Conservation (phyloP, 257 asterid species). For the Gynochthodes officinalis region DNA sequence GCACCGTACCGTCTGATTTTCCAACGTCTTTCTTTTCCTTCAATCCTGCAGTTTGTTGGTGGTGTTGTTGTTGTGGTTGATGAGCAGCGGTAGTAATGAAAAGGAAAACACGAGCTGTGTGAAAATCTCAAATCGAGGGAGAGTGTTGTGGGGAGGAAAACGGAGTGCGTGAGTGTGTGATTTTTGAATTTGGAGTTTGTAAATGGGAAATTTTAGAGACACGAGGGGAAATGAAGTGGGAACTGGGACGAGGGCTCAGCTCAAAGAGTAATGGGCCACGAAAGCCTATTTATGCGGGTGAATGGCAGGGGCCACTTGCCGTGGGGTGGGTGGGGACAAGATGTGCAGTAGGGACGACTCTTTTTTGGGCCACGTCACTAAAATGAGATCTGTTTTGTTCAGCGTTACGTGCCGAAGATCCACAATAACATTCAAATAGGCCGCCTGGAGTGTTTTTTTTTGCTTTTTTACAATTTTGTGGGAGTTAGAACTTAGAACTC, state of each 20-base stretch:
- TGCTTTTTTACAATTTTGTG: no score
- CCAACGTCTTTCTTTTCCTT: background rate
- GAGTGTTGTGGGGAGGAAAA: background rate
- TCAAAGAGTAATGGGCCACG: slow-evolving; percentile 15
- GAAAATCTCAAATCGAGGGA: background rate
- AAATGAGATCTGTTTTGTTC: no score
- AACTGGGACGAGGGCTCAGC: background rate
- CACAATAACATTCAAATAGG: no score
- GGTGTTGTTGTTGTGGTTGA: background rate
- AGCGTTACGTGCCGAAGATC: no score
- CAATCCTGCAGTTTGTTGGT: background rate
- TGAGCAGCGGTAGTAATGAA: no score
- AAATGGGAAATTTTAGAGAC: slow-evolving; percentile 19
- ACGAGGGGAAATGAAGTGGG: slow-evolving; percentile 14
- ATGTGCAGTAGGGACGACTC: background rate
- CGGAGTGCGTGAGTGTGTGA: background rate
- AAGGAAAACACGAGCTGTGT: no score
- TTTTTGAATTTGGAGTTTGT: slow-evolving; percentile 51
- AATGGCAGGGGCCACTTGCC: background rate
- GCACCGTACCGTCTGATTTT: slow-evolving; percentile 11
- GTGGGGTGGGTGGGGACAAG: background rate
- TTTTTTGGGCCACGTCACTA: background rate
- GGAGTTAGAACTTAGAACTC: no score
- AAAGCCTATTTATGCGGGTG: slow-evolving; percentile 20
- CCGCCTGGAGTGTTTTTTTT: no score